Percentiles rank a stretch among this genome's conserved stretches.
Conservation (phyloP, 2,329 filamentous ascomycete species). For the Cercospora sp. region DNA sequence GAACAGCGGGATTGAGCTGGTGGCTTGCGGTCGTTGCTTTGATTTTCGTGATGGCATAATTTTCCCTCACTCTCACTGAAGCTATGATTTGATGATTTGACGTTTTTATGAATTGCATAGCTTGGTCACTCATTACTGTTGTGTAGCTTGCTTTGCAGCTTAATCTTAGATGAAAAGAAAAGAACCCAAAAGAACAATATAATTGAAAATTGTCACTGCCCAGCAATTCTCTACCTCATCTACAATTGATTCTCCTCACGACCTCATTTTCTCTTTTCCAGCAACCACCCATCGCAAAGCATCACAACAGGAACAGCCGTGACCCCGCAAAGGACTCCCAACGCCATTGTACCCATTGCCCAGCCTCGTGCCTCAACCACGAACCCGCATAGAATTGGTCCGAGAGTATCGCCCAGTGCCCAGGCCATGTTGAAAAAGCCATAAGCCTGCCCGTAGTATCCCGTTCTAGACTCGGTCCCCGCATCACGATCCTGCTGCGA, state of each 20-base stretch:
- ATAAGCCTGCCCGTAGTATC: constrained; percentile 56
- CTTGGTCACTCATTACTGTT: not conserved
- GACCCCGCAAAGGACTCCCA: constrained; percentile 44
- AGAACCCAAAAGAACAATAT: not conserved
- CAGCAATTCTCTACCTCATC: not conserved
- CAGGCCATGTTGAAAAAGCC: constrained; percentile 40
- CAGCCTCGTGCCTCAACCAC: constrained; percentile 29
- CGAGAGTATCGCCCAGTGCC: constrained; percentile 29
- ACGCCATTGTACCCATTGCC: constrained; percentile 22
- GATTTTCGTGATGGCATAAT: not conserved
- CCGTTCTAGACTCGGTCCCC: constrained; percentile 10
- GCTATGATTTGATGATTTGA: not conserved
- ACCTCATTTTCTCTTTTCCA: not conserved
- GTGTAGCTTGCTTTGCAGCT: not conserved
- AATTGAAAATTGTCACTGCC: not conserved
- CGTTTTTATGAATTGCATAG: not conserved
- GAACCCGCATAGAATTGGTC: constrained; percentile 31
- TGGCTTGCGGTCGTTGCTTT: not conserved
- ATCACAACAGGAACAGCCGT: constrained; percentile 50
- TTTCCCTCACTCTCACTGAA: too few species aligned
- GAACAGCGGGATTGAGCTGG: too few species aligned
- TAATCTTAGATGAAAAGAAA: not conserved
- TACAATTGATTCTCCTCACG: too few species aligned
- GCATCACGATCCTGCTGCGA: constrained; percentile 17
- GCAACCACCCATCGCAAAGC: constrained; percentile 22